A percentile compares a stretch with the other conserved stretches of the same genome.
These are phyloP conservation scores for Plasmodium blacklocki DNA, from an alignment of 169 alveolate genomes.

Conservation along the genomic window DNA sequence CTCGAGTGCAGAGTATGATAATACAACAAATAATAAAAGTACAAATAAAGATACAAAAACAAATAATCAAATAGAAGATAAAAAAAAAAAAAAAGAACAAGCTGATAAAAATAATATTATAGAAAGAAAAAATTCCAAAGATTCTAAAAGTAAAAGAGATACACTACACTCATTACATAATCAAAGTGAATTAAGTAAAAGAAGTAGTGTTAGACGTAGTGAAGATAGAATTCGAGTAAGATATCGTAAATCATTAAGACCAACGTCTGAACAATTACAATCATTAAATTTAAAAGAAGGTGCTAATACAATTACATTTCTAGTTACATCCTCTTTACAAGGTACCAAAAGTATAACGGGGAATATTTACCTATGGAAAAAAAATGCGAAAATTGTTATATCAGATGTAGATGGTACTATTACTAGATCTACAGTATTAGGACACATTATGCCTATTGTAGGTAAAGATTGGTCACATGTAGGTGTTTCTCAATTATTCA, in stretches of 20 bases:
- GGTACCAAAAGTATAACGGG: constrained; percentile 94
- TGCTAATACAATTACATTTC: constrained; percentile 90
- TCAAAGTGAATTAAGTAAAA: constrained; percentile 26
- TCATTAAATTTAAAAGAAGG: constrained; percentile 91
- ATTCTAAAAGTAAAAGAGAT: constrained; percentile 16
- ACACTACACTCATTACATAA: constrained; percentile 8
- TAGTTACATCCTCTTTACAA: constrained; percentile 91
- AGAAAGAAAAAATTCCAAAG: background rate
- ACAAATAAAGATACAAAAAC: constrained; percentile 16
- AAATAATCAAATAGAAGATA: background rate
- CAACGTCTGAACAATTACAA: constrained; percentile 92
- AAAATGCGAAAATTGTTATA: constrained; percentile 93
- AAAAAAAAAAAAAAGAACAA: constrained; percentile 21
- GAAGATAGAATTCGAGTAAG: constrained; percentile 61
- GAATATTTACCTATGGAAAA: constrained; percentile 94
- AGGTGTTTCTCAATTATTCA: constrained; percentile 95
- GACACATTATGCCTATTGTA: constrained; percentile 96
- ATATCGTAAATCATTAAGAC: constrained; percentile 88
- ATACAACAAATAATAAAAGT: constrained; percentile 13
- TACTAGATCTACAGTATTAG: constrained; percentile 96
- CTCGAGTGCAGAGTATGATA: constrained; percentile 55
- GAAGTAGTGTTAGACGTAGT: constrained; percentile 45
- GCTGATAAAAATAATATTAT: background rate
- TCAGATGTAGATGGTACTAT: constrained; percentile 99
- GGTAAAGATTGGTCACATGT: constrained; percentile 98